Evolutionary conservation across 1,284 basidiomycete genomes (phyloP), one percentile per base, ranked within the genome.

Genomic region (Puccinia brachypodii): DNA sequence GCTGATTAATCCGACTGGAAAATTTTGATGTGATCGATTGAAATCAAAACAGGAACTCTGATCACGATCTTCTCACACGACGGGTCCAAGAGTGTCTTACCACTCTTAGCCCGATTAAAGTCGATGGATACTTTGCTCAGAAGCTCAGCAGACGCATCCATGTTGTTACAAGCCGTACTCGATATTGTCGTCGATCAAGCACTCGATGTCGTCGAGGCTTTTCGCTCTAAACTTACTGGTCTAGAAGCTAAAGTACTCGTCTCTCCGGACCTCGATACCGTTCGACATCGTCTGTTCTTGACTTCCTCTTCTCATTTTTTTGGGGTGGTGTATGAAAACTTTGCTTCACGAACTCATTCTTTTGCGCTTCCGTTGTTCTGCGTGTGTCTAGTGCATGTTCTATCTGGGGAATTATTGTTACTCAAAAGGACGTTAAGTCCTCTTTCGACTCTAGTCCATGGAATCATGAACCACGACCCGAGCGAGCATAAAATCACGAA

Each of bases 111-210:
- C 40, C 42, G 83, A 22, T 71, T 84, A 31, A 40, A 72, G 4
- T 76, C 76, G 33, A 75, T 79, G 22, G 83, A 82, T 3, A 84
- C 83, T 13, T 25, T 83, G 2, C 66, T 84, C 11, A 53, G 83
- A 13, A 60, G 80, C 11, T 81, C 82, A 25, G 78, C 76, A 22
- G 83, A 84, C 47, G 78, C 74, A 9, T 83, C 82, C 14, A 84
- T 84, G 83, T 71, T 84, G 3, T 71, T 84, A 2, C 83, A 84
- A 69, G 83, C 83, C 6, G 50, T 84, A 7, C 73, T 84, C 36
- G 83, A 84, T 56, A 82, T 83, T 28, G 79, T 81, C 0, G 83
- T 83, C 6, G 83, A 84, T 69, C 78, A 84, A 36, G 68, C 76
- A 0, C 44, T 84, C 9, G 80, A 82, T 47, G 75, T 83, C 2